Evolutionary conservation across 1,284 basidiomycete genomes (phyloP).

Genomic region (Agroathelia rolfsii): DNA sequence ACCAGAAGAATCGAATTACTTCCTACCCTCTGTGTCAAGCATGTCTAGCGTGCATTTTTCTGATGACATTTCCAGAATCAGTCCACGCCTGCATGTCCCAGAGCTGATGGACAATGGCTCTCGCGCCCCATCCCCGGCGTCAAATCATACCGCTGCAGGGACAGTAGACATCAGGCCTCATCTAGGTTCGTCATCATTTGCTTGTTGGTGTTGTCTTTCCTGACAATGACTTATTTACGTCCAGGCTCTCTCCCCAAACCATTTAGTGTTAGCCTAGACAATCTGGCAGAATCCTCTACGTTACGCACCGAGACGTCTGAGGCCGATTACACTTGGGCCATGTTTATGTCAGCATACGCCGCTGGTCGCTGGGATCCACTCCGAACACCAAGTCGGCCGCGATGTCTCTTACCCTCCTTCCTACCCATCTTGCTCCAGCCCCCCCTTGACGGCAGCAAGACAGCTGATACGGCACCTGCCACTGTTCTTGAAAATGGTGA

Average conservation of each 20-base stretch:
- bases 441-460: no score
- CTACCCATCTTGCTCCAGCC: conserved; percentile 8
- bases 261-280: no score
- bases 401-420: conserved; percentile 18
- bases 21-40: conserved; percentile 13
- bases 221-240: background rate
- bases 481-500: no score
- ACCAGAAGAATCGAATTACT: conserved; percentile 21
- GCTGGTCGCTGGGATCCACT: conserved; percentile 76
- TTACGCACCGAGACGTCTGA: conserved; percentile 11
- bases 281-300: no score
- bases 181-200: background rate
- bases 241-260: background rate
- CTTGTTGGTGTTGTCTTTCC: conserved; percentile 1
- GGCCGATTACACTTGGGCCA: conserved; percentile 59
- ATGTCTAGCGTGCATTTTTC: background rate
- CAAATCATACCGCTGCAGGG: background rate
- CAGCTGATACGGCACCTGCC: no score
- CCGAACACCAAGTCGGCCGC: conserved; percentile 59
- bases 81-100: background rate
- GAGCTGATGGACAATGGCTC: background rate
- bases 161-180: background rate
- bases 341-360: conserved; percentile 69
- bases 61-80: background rate
- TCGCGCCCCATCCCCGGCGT: background rate